A percentile compares a stretch with the other conserved stretches of the same genome.
Evolutionary conservation across 768 basidiomycete genomes (phyloP).

Genomic region (Lanmaoa pseudosensibilis): DNA sequence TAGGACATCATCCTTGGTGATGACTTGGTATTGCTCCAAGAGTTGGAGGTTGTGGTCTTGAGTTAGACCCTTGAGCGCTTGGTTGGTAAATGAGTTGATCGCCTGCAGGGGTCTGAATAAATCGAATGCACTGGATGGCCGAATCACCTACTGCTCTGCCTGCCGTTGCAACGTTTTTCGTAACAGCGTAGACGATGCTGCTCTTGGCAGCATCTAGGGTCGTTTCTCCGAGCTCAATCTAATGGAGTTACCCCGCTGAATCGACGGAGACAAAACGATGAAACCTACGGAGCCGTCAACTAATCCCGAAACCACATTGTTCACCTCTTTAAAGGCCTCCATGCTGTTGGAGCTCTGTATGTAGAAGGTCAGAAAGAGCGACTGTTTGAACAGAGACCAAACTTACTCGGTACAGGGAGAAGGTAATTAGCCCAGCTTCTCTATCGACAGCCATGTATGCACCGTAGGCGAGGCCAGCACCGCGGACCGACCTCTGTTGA

Average conservation of each 20-base stretch:
- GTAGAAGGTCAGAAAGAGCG: slow-evolving; percentile 4
- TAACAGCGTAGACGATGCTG: slow-evolving; percentile 81
- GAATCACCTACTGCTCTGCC: slow-evolving; percentile 71
- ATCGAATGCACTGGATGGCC: not conserved
- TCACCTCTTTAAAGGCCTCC: slow-evolving; percentile 78
- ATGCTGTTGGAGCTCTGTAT: slow-evolving; percentile 75
- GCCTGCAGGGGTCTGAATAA: slow-evolving; percentile 49
- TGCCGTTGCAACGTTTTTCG: slow-evolving; percentile 79
- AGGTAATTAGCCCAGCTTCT: slow-evolving; percentile 75
- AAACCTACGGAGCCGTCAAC: slow-evolving; percentile 75
- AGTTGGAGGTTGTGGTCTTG: slow-evolving; percentile 73
- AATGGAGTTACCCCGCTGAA: slow-evolving; percentile 4
- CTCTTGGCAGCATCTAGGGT: slow-evolving; percentile 90
- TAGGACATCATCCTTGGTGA: slow-evolving; percentile 79
- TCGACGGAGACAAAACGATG: not conserved
- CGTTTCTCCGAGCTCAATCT: slow-evolving; percentile 81
- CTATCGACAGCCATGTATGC: slow-evolving; percentile 71
- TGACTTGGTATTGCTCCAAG: slow-evolving; percentile 75
- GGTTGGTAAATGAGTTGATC: slow-evolving; percentile 80
- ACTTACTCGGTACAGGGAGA: slow-evolving; percentile 76
- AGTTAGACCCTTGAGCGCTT: slow-evolving; percentile 83
- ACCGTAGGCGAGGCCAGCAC: slow-evolving; percentile 94
- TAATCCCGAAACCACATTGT: slow-evolving; percentile 73
- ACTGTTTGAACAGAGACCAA: not conserved
- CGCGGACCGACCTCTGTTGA: slow-evolving; percentile 79